Conservation (phyloP, 257 asterid genomes). For the Prunella vulgaris region DNA sequence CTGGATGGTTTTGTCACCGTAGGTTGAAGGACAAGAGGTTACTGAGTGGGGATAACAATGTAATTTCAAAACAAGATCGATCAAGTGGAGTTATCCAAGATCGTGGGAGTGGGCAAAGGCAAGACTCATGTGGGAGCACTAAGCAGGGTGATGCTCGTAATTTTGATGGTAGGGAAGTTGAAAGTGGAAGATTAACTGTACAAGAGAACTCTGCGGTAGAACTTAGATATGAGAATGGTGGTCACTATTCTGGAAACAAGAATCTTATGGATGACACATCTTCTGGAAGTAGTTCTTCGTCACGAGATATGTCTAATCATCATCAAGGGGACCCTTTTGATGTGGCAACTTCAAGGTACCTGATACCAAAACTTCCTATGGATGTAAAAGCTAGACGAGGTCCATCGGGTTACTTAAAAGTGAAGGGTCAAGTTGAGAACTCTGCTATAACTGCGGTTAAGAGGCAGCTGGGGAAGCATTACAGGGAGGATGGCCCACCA, state of each 20-base stretch:
- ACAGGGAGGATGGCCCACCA: slow-evolving; percentile 79
- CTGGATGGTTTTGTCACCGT: slow-evolving; percentile 98
- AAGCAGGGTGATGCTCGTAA: slow-evolving; percentile 56
- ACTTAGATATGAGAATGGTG: slow-evolving; percentile 42
- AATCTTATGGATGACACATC: slow-evolving; percentile 47
- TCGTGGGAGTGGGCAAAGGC: slow-evolving; percentile 79
- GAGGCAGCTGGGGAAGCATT: slow-evolving; percentile 79
- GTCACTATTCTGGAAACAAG: slow-evolving; percentile 39
- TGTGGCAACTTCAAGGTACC: slow-evolving; percentile 42
- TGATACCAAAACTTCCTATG: slow-evolving; percentile 35
- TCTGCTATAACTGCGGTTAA: slow-evolving; percentile 81
- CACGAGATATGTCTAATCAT: slow-evolving; percentile 38
- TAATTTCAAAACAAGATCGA: slow-evolving; percentile 54
- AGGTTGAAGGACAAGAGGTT: slow-evolving; percentile 83
- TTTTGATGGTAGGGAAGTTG: slow-evolving; percentile 66
- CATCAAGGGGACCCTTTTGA: slow-evolving; percentile 38
- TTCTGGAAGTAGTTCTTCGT: slow-evolving; percentile 72
- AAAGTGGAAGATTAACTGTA: slow-evolving; percentile 53
- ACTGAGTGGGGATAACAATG: slow-evolving; percentile 39
- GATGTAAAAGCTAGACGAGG: slow-evolving; percentile 59
- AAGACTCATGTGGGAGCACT: slow-evolving; percentile 98
- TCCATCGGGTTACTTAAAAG: slow-evolving; percentile 92
- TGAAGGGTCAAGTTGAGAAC: slow-evolving; percentile 74
- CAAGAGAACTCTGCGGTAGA: slow-evolving; percentile 55
- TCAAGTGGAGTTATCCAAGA: slow-evolving; percentile 79